Conservation (phyloP, 257 asterid genomes). For the Cruciata laevipes region DNA sequence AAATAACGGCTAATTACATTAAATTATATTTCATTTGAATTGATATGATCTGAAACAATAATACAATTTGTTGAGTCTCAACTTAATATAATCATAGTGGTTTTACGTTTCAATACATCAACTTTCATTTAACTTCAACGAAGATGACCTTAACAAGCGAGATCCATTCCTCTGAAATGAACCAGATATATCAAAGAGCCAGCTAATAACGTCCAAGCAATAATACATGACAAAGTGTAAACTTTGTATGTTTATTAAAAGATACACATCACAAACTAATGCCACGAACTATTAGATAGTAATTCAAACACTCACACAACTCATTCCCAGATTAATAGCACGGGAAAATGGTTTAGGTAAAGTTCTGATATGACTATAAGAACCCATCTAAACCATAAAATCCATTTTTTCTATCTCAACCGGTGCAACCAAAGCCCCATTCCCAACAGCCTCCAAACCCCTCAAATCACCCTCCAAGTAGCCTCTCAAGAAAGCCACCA, state of each 20-base stretch:
- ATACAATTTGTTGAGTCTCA: too few species aligned
- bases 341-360: too few species aligned
- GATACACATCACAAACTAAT: background rate
- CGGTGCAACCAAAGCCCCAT: constrained; percentile 43
- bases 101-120: too few species aligned
- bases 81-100: too few species aligned
- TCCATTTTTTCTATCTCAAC: constrained; percentile 49
- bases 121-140: too few species aligned
- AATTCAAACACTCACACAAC: background rate
- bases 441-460: constrained; percentile 43
- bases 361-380: too few species aligned
- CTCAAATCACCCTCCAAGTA: constrained; percentile 44
- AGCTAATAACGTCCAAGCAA: background rate
- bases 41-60: too few species aligned
- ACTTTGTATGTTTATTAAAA: background rate
- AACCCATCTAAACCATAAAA: constrained; percentile 26
- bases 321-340: too few species aligned
- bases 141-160: too few species aligned
- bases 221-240: background rate
- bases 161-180: too few species aligned
- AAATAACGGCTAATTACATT: too few species aligned
- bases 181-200: background rate
- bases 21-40: too few species aligned
- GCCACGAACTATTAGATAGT: background rate
- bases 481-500: constrained; percentile 67